phyloP scores from a whole-genome alignment of 2,329 filamentous ascomycete species.

The Pyrenophora seminiperda region DNA sequence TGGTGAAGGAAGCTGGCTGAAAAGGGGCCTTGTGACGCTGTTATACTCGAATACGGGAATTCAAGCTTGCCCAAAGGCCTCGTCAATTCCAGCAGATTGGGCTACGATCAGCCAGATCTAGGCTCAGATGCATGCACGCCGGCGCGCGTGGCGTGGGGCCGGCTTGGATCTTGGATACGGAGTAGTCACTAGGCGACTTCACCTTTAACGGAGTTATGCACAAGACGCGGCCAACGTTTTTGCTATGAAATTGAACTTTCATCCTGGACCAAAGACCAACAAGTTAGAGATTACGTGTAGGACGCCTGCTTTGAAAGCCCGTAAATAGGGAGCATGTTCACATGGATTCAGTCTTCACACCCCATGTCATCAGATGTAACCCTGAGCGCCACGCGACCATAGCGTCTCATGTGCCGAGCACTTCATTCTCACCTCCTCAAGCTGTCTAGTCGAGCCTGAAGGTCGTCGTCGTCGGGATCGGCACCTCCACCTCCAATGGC shows the following conservation, averaged over 20 bases:
- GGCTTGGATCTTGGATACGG: conserved; percentile 8
- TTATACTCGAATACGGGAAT: neutral
- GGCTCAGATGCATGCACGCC: conserved; percentile 10
- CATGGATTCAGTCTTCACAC: neutral
- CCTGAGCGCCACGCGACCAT: neutral
- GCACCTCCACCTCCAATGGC: conserved; percentile 72
- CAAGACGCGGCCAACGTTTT: too few species aligned
- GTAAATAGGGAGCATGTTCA: neutral
- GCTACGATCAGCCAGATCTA: conserved; percentile 17
- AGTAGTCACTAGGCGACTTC: conserved; percentile 1
- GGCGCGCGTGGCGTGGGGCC: conserved; percentile 16
- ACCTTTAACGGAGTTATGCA: too few species aligned
- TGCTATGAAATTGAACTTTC: too few species aligned
- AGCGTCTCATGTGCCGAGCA: conserved; percentile 3
- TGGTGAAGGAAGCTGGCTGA: conserved; percentile 1
- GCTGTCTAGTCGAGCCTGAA: conserved; percentile 91
- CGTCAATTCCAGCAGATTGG: conserved; percentile 7
- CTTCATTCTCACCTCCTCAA: conserved; percentile 60
- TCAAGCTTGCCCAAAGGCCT: neutral
- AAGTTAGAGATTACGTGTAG: too few species aligned
- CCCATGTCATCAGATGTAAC: neutral
- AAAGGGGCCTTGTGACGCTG: conserved; percentile 13
- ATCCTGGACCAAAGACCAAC: too few species aligned
- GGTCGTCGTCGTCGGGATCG: conserved; percentile 86
- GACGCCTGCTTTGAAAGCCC: too few species aligned